Evolutionary conservation across 352 stramenopile genomes (phyloP).

Genomic region (Globisporangium recalcitrans): DNA sequence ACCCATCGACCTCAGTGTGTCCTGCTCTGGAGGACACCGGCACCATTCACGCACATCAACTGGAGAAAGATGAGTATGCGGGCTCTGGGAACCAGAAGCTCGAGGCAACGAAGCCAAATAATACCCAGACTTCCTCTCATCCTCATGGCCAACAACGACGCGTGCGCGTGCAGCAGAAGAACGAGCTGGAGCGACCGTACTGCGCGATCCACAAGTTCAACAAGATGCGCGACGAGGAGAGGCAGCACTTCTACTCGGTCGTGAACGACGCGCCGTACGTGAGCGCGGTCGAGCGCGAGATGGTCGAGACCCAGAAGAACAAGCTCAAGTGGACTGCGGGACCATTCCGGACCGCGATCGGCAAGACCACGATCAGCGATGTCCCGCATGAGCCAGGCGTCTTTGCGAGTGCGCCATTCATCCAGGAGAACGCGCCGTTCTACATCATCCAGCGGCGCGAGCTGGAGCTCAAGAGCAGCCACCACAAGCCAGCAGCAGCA

Average conservation of each 20-base stretch:
- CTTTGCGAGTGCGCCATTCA: conserved; percentile 47
- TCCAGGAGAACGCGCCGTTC: conserved; percentile 44
- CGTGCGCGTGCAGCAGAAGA: conserved; percentile 58
- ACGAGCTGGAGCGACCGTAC: conserved; percentile 65
- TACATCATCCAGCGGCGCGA: conserved; percentile 57
- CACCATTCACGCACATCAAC: not conserved
- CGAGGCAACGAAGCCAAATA: not conserved
- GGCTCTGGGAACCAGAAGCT: not conserved
- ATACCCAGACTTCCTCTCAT: too few relatives aligned
- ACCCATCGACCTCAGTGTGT: conserved; percentile 23
- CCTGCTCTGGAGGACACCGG: not conserved
- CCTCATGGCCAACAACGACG: conserved; percentile 12
- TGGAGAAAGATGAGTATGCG: not conserved
- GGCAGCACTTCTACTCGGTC: conserved; percentile 61
- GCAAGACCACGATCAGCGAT: conserved; percentile 57
- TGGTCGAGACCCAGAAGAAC: conserved; percentile 45
- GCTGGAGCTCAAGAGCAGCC: conserved; percentile 21
- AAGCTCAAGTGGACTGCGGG: conserved; percentile 72
- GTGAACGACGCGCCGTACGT: conserved; percentile 77
- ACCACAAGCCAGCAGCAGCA: not conserved
- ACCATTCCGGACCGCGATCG: conserved; percentile 57
- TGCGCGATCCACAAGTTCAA: conserved; percentile 58
- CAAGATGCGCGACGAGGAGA: conserved; percentile 32
- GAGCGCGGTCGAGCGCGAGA: conserved; percentile 42
- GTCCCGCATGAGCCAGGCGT: conserved; percentile 40